phyloP scores from a whole-genome alignment of 768 basidiomycete species.

The Podaxis sp. region DNA sequence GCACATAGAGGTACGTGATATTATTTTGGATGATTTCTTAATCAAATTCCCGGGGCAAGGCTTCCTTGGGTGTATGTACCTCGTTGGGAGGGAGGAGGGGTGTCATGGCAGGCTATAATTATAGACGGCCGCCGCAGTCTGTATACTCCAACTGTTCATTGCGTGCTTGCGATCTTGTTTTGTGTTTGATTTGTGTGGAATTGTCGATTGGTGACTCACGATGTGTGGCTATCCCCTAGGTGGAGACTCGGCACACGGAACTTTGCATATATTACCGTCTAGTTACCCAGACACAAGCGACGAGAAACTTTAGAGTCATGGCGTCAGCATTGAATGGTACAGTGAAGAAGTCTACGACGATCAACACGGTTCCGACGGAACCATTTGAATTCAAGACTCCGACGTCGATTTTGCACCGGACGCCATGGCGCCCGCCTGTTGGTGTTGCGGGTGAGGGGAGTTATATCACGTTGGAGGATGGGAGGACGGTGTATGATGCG shows the following conservation, averaged over 20 bases:
- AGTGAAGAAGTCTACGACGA: conserved; percentile 2
- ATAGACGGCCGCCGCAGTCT: background rate
- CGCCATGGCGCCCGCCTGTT: conserved; percentile 72
- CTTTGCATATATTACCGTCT: background rate
- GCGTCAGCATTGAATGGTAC: background rate
- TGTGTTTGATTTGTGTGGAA: background rate
- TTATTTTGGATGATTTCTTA: background rate
- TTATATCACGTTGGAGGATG: conserved; percentile 72
- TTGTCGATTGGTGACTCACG: background rate
- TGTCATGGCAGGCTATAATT: background rate
- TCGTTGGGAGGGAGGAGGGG: background rate
- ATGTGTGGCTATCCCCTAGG: background rate
- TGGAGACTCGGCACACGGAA: background rate
- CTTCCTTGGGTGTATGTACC: background rate
- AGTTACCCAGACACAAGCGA: background rate
- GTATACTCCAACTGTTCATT: too few species aligned
- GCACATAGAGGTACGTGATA: background rate
- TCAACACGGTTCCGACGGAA: conserved; percentile 9
- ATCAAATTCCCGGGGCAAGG: background rate
- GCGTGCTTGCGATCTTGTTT: background rate
- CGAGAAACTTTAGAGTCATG: background rate
- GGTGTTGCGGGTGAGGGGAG: conserved; percentile 66
- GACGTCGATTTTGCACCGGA: conserved; percentile 57
- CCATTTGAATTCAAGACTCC: conserved; percentile 1
- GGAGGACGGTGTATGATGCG: conserved; percentile 69